Conservation (phyloP, 306 rosid genomes). For the Cucurbita argyrosperma region DNA sequence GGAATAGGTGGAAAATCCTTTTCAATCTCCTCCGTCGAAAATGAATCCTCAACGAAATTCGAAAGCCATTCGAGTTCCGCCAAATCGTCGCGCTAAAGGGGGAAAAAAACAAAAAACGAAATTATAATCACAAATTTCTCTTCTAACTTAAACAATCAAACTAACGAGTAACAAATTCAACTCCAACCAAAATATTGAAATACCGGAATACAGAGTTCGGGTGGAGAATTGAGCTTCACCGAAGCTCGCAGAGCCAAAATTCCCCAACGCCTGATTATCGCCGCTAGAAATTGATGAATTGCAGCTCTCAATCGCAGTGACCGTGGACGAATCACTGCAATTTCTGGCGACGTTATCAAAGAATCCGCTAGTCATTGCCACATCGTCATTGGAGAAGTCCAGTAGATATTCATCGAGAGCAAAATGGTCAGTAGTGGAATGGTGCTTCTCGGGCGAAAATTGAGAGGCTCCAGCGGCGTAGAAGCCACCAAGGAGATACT, state of each 20-base stretch:
- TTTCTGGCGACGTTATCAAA: conserved; percentile 38
- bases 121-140: neutral
- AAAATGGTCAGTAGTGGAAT: conserved; percentile 43
- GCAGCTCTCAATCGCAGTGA: conserved; percentile 42
- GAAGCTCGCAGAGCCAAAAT: conserved; percentile 23
- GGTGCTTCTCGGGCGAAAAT: conserved; percentile 39
- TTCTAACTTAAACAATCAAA: neutral
- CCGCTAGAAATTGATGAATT: conserved; percentile 32
- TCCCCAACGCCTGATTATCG: conserved; percentile 20
- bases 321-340: conserved; percentile 36
- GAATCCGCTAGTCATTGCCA: conserved; percentile 22
- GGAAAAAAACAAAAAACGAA: neutral
- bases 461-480: conserved; percentile 27
- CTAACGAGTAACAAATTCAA: neutral
- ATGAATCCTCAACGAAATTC: conserved; percentile 56
- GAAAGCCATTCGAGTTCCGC: conserved; percentile 71
- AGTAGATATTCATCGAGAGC: conserved; percentile 65
- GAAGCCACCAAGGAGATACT: conserved; percentile 46
- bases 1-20: conserved; percentile 28
- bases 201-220: conserved; percentile 57
- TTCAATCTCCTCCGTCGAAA: conserved; percentile 24
- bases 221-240: conserved; percentile 33
- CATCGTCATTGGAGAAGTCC: conserved; percentile 57
- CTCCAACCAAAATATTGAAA: neutral
- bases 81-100: conserved; percentile 37